Evolutionary conservation across 2,329 filamentous ascomycete genomes (phyloP).

Genomic region (Rhynchosporium secalis): DNA sequence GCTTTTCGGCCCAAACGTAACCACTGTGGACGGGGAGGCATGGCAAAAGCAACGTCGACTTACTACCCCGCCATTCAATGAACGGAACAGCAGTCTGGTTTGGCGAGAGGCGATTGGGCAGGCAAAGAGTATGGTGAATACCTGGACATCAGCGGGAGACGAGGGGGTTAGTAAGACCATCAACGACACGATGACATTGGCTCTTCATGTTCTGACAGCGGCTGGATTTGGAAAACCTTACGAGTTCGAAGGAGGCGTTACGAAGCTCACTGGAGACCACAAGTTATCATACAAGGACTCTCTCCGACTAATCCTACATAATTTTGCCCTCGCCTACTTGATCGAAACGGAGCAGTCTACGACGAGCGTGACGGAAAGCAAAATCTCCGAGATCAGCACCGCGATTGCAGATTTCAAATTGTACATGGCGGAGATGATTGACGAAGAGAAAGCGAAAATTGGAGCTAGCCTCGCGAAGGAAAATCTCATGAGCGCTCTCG

Average conservation of each 20-base stretch:
- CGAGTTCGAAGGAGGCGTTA: constrained; percentile 17
- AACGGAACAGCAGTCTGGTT: constrained; percentile 44
- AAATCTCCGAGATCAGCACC: constrained; percentile 9
- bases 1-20: constrained; percentile 41
- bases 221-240: constrained; percentile 47
- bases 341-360: constrained; percentile 12
- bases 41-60: constrained; percentile 48
- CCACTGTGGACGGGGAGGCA: constrained; percentile 40
- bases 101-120: constrained; percentile 43
- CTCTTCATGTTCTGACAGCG: constrained; percentile 52
- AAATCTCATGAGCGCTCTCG: constrained; percentile 40
- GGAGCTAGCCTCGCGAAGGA: constrained; percentile 31
- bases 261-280: constrained; percentile 23
- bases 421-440: constrained; percentile 27
- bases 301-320: constrained; percentile 18
- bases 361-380: constrained; percentile 3
- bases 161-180: constrained; percentile 28
- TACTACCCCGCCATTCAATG: constrained; percentile 46
- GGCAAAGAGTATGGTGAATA: constrained; percentile 38
- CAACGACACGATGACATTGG: constrained; percentile 49
- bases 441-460: constrained; percentile 26
- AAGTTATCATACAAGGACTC: constrained; percentile 24
- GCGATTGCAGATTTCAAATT: constrained; percentile 22
- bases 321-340: constrained; percentile 25
- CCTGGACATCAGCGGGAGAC: constrained; percentile 24